phyloP scores from a whole-genome alignment of 257 asterid species.

The Fraxinus americana region DNA sequence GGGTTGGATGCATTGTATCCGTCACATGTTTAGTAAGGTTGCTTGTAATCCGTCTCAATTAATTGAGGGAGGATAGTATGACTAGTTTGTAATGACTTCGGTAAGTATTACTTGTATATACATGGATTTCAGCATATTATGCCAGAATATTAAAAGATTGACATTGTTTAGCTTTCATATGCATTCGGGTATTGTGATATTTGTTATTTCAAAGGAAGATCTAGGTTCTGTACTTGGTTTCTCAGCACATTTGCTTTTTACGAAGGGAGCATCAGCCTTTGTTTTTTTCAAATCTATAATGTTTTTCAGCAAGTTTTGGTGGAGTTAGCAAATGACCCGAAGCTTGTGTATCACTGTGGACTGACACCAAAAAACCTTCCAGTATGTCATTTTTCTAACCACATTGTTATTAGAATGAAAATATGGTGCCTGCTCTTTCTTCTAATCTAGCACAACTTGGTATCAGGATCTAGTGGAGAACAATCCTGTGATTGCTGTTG shows the following conservation, averaged over 20 bases:
- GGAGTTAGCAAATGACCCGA: slow-evolving; percentile 83
- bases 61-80: neutral
- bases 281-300: neutral
- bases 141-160: too few relatives aligned
- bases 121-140: too few relatives aligned
- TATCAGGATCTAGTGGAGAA: slow-evolving; percentile 93
- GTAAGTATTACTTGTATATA: too few relatives aligned
- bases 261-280: slow-evolving; percentile 20
- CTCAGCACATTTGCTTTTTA: slow-evolving; percentile 10
- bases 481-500: slow-evolving; percentile 95
- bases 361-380: slow-evolving; percentile 92
- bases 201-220: slow-evolving; percentile 12
- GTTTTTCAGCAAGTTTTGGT: slow-evolving; percentile 68
- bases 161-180: too few relatives aligned
- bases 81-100: too few relatives aligned
- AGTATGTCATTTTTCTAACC: slow-evolving; percentile 49
- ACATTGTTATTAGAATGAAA: slow-evolving; percentile 20
- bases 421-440: slow-evolving; percentile 14
- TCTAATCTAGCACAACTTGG: slow-evolving; percentile 21
- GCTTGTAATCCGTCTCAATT: neutral
- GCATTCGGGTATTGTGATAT: neutral
- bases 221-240: slow-evolving; percentile 11
- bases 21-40: neutral
- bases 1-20: neutral
- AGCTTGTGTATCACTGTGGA: slow-evolving; percentile 98